Conservation (phyloP, 768 basidiomycete species). For the Leccinum subtestaceum region DNA sequence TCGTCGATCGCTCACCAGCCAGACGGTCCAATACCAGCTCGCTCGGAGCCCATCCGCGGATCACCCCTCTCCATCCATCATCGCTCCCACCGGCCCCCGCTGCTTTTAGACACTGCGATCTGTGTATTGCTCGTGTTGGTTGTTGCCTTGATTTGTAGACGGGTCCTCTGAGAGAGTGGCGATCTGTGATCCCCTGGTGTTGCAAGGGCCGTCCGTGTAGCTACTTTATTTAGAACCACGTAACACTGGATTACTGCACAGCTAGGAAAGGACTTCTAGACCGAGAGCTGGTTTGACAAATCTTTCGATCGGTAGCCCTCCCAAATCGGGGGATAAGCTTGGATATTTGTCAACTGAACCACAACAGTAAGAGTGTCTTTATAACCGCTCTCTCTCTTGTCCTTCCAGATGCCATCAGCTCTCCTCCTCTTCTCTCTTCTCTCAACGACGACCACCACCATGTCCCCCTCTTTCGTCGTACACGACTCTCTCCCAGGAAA, state of each 20-base stretch:
- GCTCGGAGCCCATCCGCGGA: slow-evolving; percentile 19
- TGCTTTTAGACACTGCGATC: slow-evolving; percentile 72
- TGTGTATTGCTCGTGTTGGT: slow-evolving; percentile 67
- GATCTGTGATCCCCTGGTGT: slow-evolving; percentile 22
- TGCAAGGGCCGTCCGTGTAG: background rate
- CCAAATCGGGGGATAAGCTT: slow-evolving; percentile 24
- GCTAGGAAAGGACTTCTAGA: slow-evolving; percentile 1
- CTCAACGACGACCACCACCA: background rate
- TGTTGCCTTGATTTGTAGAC: slow-evolving; percentile 64
- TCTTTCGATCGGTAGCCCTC: slow-evolving; percentile 18
- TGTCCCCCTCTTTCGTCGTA: slow-evolving; percentile 15
- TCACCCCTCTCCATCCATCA: slow-evolving; percentile 12
- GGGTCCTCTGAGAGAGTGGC: slow-evolving; percentile 40
- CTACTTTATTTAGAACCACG: slow-evolving; percentile 4
- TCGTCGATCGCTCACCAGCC: slow-evolving; percentile 9
- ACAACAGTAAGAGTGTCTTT: slow-evolving; percentile 10
- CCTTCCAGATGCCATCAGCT: slow-evolving; percentile 10
- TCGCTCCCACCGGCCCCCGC: slow-evolving; percentile 44
- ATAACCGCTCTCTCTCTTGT: slow-evolving; percentile 7
- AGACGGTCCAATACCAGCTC: slow-evolving; percentile 9
- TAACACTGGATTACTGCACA: slow-evolving; percentile 15
- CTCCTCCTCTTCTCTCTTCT: background rate
- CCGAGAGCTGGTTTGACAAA: background rate
- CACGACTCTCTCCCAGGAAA: slow-evolving; percentile 15
- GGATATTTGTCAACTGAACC: slow-evolving; percentile 26